Evolutionary conservation across 495 filamentous ascomycete genomes (phyloP), one percentile per base, ranked within the genome.

Genomic region (Bacidia rubella): DNA sequence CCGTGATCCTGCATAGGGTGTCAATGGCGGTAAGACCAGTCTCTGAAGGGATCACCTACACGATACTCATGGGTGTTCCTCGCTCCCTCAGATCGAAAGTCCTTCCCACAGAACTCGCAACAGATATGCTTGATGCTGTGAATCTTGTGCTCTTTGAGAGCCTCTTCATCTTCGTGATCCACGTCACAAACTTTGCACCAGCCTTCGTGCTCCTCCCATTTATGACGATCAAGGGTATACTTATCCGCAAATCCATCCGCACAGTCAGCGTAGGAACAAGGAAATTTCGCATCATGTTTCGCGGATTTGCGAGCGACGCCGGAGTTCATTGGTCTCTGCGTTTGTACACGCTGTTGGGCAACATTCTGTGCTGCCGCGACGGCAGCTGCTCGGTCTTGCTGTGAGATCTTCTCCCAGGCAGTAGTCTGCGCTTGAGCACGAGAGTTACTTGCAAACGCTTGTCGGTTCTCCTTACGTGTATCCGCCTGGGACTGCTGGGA

Each of bases 201-300:
- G 43, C 72, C 65, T 49, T 80, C 76, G 0, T 69, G 56, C 10
- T 65, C 59, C 17, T 55, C 24, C 0, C 50, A 49, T 53, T 80
- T 80, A 62, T 81, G 77, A 1, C 57, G 51, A 24, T 63, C 66
- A 68, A 79, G 70, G 1, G 62, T 63, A 4, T 60, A 52, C 9
- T 54, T 50, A 2, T 63, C 66, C 45, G 78, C 71, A 62, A 94
- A 94, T 2, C 69, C 66, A 48, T 66, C 77, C 0, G 70, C 70
- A 62, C 87, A 94, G 19, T 74, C 68, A 10, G 70, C 62, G 50
- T 75, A 77, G 9, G 75, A 74, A 64, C 86, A 89, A 21, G 65
- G 68, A 51, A 75, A 73, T 15, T 71, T 67, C 24, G 46, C 52
- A 21, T 47, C 40, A 4, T 52, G n/a, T 20, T 56, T 59, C 23